Percentiles rank a stretch among this genome's conserved stretches.
Evolutionary conservation across 2,329 filamentous ascomycete genomes (phyloP).

Genomic region (Thielaviopsis ethacetica): DNA sequence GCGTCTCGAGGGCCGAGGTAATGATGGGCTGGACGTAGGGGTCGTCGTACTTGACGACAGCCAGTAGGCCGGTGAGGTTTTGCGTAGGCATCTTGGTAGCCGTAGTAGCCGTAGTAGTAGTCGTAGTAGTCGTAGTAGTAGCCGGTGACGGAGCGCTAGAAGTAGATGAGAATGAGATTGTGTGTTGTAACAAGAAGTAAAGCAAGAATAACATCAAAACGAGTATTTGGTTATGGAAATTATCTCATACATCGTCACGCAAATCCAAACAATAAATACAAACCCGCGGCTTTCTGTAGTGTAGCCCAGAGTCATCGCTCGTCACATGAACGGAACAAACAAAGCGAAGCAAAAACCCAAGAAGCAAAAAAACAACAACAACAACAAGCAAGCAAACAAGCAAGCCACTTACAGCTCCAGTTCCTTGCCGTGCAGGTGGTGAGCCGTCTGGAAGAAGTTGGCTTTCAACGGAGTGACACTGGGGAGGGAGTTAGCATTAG

Average conservation of each 20-base stretch:
- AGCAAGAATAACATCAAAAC: not conserved
- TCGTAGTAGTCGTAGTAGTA: not conserved
- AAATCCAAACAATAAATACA: not conserved
- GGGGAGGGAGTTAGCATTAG: not conserved
- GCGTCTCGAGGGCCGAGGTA: conserved; percentile 48
- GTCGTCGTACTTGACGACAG: conserved; percentile 49
- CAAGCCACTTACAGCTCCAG: conserved; percentile 60
- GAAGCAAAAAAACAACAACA: too few relatives aligned
- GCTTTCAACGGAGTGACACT: conserved; percentile 83
- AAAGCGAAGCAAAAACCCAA: conserved; percentile 1
- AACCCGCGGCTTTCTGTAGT: not conserved
- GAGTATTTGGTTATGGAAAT: not conserved
- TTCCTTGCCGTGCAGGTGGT: conserved; percentile 49
- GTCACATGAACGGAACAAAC: not conserved
- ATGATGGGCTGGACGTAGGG: conserved; percentile 80
- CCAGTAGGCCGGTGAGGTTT: not conserved
- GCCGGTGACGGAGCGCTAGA: not conserved
- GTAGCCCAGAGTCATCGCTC: not conserved
- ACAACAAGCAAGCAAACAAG: not conserved
- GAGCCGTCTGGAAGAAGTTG: conserved; percentile 69
- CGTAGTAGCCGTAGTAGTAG: not conserved
- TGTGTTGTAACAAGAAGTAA: not conserved
- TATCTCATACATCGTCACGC: not conserved
- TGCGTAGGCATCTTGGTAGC: not conserved
- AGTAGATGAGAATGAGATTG: not conserved